phyloP scores from a whole-genome alignment of 129 eudicot genomes.

The Daucus carota region DNA sequence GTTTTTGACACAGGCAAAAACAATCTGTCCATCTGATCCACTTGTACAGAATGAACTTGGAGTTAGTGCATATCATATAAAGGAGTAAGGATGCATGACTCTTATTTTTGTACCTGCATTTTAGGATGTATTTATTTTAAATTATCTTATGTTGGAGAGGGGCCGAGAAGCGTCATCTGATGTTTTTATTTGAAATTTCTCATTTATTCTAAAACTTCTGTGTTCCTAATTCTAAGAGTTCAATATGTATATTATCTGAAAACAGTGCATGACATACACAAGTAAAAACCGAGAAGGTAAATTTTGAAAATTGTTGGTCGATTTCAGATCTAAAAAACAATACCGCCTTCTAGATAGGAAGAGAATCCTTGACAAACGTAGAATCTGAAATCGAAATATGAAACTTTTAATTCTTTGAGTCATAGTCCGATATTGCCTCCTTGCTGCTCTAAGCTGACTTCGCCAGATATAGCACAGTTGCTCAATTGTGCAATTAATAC shows the following conservation, averaged over 20 bases:
- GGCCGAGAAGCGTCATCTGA: not conserved
- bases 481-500: no score
- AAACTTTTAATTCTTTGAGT: not conserved
- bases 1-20: slow-evolving; percentile 93
- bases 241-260: not conserved
- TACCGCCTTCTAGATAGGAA: not conserved
- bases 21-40: slow-evolving; percentile 82
- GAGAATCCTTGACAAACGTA: no score
- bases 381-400: no score
- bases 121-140: not conserved
- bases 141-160: not conserved
- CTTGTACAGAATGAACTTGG: slow-evolving; percentile 94
- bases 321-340: not conserved
- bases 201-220: not conserved
- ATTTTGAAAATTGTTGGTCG: not conserved
- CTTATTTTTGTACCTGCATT: not conserved
- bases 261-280: not conserved
- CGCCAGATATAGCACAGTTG: no score
- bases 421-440: not conserved
- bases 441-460: not conserved
- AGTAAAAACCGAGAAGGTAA: not conserved
- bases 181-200: not conserved
- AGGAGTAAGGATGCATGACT: slow-evolving; percentile 56
- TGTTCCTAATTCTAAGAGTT: not conserved
- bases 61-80: slow-evolving; percentile 87